Evolutionary conservation across 495 filamentous ascomycete genomes (phyloP).

Genomic region (Trichoderma reesei): DNA sequence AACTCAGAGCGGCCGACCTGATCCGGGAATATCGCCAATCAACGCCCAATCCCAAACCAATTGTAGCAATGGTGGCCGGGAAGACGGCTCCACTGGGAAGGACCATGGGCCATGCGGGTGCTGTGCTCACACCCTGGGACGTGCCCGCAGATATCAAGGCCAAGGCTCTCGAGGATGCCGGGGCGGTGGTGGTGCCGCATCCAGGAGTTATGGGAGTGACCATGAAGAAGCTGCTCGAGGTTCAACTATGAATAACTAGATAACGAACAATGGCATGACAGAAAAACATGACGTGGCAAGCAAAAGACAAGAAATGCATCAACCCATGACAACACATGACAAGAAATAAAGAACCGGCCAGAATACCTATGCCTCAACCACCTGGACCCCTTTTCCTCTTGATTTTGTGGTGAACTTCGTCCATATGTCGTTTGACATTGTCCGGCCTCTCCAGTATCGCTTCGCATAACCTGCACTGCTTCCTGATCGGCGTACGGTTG

Average conservation of each 20-base stretch:
- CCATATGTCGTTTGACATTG: background rate
- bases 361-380: background rate
- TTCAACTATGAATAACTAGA: background rate
- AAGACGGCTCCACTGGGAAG: slow-evolving; percentile 52
- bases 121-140: slow-evolving; percentile 20
- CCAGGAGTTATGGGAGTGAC: slow-evolving; percentile 4
- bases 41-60: slow-evolving; percentile 44
- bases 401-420: background rate
- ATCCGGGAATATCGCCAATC: slow-evolving; percentile 51
- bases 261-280: background rate
- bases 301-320: background rate
- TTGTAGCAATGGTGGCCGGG: slow-evolving; percentile 70
- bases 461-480: background rate
- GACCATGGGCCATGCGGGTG: slow-evolving; percentile 88
- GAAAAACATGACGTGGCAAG: background rate
- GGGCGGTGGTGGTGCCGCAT: slow-evolving; percentile 8
- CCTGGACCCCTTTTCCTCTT: background rate
- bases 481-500: background rate
- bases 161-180: slow-evolving; percentile 5
- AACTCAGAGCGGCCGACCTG: slow-evolving; percentile 75
- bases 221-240: background rate
- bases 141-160: slow-evolving; percentile 9
- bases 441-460: background rate
- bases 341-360: background rate
- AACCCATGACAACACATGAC: background rate